These are phyloP conservation scores for Verticillium nubilum DNA, from an alignment of 2,329 filamentous ascomycete species.

Conservation along the genomic window DNA sequence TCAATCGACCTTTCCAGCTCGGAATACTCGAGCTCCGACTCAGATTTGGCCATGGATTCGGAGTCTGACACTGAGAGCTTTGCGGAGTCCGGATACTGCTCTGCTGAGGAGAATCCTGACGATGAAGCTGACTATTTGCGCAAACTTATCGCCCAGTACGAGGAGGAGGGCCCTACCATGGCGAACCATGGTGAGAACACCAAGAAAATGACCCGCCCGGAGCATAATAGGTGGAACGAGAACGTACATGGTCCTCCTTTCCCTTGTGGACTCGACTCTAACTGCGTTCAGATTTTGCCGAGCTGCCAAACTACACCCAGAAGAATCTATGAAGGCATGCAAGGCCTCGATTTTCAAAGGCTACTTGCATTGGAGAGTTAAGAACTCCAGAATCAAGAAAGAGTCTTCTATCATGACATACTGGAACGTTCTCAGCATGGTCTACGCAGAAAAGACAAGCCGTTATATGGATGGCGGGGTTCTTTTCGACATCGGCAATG, in stretches of 20 bases:
- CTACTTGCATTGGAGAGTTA: slow-evolving; percentile 13
- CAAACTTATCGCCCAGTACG: slow-evolving; percentile 12
- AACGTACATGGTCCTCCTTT: slow-evolving; percentile 9
- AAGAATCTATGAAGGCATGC: slow-evolving; percentile 6
- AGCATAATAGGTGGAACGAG: slow-evolving; percentile 10
- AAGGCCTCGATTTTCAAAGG: slow-evolving; percentile 14
- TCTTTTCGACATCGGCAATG: slow-evolving; percentile 15
- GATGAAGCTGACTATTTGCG: slow-evolving; percentile 11
- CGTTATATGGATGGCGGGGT: slow-evolving; percentile 10
- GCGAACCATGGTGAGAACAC: slow-evolving; percentile 13
- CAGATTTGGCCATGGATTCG: background rate
- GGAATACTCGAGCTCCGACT: background rate
- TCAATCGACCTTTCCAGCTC: background rate
- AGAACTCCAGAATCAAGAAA: slow-evolving; percentile 16
- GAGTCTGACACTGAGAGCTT: slow-evolving; percentile 1
- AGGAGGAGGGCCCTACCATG: slow-evolving; percentile 11
- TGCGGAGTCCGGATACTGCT: slow-evolving; percentile 11
- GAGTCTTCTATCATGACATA: slow-evolving; percentile 12
- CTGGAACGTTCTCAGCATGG: slow-evolving; percentile 16
- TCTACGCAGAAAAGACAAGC: slow-evolving; percentile 9
- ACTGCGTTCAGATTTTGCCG: slow-evolving; percentile 10
- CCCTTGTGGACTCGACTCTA: slow-evolving; percentile 1
- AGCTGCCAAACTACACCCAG: slow-evolving; percentile 5
- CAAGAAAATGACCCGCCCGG: too few species aligned
- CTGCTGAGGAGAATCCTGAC: slow-evolving; percentile 1